phyloP scores from a whole-genome alignment of 2,329 filamentous ascomycete genomes.

The Hypoxylon rubiginosum region DNA sequence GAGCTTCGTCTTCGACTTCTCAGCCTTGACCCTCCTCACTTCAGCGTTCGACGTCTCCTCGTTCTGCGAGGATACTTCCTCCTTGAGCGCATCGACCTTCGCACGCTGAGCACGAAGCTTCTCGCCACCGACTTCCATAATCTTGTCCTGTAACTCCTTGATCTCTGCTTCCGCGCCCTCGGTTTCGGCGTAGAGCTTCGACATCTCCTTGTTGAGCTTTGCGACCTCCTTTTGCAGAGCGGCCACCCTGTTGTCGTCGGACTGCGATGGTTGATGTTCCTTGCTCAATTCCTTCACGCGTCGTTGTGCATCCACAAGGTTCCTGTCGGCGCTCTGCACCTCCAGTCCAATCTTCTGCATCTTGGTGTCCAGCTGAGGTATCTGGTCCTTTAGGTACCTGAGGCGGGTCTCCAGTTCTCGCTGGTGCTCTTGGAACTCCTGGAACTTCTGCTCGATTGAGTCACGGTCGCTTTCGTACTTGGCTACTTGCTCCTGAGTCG shows the following conservation, averaged over 20 bases:
- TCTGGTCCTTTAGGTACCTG: constrained; percentile 78
- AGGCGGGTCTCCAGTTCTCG: constrained; percentile 81
- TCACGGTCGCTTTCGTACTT: constrained; percentile 92
- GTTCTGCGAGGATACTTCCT: constrained; percentile 82
- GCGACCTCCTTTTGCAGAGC: constrained; percentile 83
- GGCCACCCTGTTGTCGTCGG: constrained; percentile 80
- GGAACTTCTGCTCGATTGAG: constrained; percentile 83
- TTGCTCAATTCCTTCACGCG: constrained; percentile 86
- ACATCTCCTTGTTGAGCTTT: constrained; percentile 81
- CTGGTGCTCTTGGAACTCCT: constrained; percentile 87
- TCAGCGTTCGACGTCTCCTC: constrained; percentile 90
- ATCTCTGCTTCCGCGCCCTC: constrained; percentile 93
- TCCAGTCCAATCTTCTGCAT: constrained; percentile 93
- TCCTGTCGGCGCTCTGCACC: constrained; percentile 86
- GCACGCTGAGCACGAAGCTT: constrained; percentile 90
- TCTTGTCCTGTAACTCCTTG: constrained; percentile 92
- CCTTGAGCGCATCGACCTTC: constrained; percentile 89
- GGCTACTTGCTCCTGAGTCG: constrained; percentile 86
- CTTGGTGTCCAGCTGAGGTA: constrained; percentile 88
- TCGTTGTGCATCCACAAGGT: constrained; percentile 85
- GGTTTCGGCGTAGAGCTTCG: constrained; percentile 86
- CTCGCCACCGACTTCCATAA: constrained; percentile 98
- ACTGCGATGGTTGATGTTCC: constrained; percentile 84
- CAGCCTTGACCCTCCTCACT: constrained; percentile 89
- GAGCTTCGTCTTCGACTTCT: constrained; percentile 90